Evolutionary conservation across 306 rosid genomes (phyloP).

Genomic region (Senna tora): DNA sequence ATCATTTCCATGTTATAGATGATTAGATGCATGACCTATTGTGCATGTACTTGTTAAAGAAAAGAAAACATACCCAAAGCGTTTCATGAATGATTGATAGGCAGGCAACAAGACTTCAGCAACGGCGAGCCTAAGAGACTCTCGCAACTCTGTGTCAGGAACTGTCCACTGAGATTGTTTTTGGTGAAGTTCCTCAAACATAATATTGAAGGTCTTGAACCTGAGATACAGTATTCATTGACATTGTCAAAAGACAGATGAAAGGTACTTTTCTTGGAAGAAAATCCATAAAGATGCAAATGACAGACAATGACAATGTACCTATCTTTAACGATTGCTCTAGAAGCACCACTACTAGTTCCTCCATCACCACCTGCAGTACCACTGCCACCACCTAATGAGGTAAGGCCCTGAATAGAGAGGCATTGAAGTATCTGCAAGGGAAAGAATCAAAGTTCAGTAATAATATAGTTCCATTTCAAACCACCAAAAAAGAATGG

Average conservation of each 20-base stretch:
- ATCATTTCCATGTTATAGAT: conserved; percentile 12
- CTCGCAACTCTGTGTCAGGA: conserved; percentile 88
- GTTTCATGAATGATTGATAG: conserved; percentile 81
- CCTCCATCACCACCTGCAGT: conserved; percentile 71
- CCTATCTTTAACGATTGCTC: conserved; percentile 91
- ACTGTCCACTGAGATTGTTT: conserved; percentile 97
- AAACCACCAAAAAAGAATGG: neutral
- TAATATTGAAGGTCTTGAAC: conserved; percentile 79
- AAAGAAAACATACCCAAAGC: conserved; percentile 70
- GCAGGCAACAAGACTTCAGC: conserved; percentile 95
- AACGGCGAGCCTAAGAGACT: conserved; percentile 91
- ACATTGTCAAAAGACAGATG: conserved; percentile 26
- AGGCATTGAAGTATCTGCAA: conserved; percentile 84
- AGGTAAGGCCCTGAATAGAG: conserved; percentile 78
- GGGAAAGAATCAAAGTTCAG: conserved; percentile 40
- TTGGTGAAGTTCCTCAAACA: conserved; percentile 96
- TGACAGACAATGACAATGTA: conserved; percentile 13
- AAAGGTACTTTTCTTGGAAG: neutral
- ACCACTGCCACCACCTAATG: conserved; percentile 83
- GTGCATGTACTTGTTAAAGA: neutral
- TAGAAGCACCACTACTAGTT: conserved; percentile 82
- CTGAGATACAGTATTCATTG: conserved; percentile 46
- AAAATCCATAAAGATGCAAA: conserved; percentile 6
- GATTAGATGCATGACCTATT: neutral
- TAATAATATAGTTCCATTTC: neutral